Base-by-base conservation (phyloP, 2,329 filamentous ascomycete genomes). In the Botrytis fragariae region DNA sequence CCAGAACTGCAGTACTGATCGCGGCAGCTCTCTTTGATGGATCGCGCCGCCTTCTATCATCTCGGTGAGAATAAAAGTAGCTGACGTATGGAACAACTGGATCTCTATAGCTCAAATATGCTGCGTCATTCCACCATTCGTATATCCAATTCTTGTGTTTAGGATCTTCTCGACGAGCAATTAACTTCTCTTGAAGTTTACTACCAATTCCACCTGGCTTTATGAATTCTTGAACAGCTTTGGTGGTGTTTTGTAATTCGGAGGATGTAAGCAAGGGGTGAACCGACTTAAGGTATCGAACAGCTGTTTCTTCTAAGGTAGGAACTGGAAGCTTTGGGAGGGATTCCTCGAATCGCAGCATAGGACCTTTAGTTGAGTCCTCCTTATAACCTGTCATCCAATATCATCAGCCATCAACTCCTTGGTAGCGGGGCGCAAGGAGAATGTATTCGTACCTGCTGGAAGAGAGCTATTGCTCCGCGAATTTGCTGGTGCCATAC, bases 61-160 rank as follows among this genome's bases (percentile, higher is more conserved):
- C 96, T 78, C 94, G 90, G 86, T 98, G 95, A 72, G 95, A 98
- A 86, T 99, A 99, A 86, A 99, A 99, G 88, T 99, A 99, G 84
- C 94, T 97, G 80, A 99, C 96, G 82, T 98, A 99, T 75, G 96
- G 96, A 29, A 98, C 93, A 64, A 99, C 93, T 18, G 96, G 96
- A 82, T 98, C 96, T 77, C 95, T 92, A 86, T 98, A 98, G 77
- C 85, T 88, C 77, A 99, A 90, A 84, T 99, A 99, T 74, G 96
- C 96, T 7, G 91, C 90, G 71, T 97, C 90, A 83, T 99, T 98
- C 96, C 96, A 99, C 96, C 96, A 99, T 79, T 99, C 95, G 78
- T 92, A 91, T 73, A 99, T 87, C 96, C 96, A 99, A 85, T 98
- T 99, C 85, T 92, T 94, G 81, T 88, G 85, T 75, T 92, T 91